Conservation (phyloP, 2,329 filamentous ascomycete genomes). For the Diplodia scrobiculata region DNA sequence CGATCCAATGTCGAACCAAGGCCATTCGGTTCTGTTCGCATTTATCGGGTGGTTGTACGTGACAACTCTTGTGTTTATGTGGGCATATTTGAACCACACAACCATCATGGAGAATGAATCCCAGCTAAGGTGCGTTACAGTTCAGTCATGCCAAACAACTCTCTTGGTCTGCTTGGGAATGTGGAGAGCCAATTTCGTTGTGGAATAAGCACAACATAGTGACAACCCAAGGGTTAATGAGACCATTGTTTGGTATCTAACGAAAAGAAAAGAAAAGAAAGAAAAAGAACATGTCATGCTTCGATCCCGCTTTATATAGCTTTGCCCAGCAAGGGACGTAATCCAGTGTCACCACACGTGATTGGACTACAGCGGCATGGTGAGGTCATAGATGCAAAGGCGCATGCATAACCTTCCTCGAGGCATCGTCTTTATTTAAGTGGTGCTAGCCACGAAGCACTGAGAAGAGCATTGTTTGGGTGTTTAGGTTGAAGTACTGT, state of each 20-base stretch:
- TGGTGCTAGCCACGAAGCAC: background rate
- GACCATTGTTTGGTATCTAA: constrained; percentile 26
- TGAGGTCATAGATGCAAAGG: constrained; percentile 18
- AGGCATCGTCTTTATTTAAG: background rate
- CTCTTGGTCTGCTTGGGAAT: constrained; percentile 29
- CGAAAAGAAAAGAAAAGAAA: background rate
- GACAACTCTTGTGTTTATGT: constrained; percentile 1
- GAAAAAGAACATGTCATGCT: background rate
- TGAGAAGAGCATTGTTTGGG: background rate
- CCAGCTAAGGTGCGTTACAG: background rate
- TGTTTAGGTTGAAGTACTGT: too few relatives aligned
- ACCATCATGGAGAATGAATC: constrained; percentile 2
- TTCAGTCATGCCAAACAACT: background rate
- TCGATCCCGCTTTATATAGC: background rate
- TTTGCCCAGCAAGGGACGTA: background rate
- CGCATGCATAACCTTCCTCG: background rate
- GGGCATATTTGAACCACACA: constrained; percentile 5
- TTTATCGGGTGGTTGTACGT: too few relatives aligned
- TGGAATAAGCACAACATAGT: background rate
- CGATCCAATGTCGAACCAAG: background rate
- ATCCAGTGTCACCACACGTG: constrained; percentile 1
- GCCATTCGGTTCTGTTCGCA: too few relatives aligned
- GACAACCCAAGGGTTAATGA: constrained; percentile 29
- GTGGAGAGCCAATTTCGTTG: constrained; percentile 28
- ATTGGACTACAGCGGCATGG: background rate